Evolutionary conservation across 2,329 filamentous ascomycete species (phyloP).

Genomic region (Penicillium sp.): DNA sequence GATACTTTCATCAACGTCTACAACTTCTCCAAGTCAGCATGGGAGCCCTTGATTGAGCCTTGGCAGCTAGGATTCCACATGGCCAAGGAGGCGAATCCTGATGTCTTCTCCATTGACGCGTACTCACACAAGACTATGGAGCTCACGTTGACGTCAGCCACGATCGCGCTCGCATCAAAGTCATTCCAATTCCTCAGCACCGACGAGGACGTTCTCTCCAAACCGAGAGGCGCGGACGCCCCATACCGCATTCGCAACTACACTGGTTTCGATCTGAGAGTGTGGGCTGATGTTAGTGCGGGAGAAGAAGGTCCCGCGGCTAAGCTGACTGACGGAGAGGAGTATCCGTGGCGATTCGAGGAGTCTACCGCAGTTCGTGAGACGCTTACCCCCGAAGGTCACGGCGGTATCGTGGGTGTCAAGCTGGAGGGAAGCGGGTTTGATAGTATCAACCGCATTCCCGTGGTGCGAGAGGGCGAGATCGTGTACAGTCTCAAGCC

Average conservation of each 20-base stretch:
- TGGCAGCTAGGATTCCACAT: constrained; percentile 95
- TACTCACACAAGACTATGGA: constrained; percentile 90
- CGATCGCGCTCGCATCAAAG: constrained; percentile 89
- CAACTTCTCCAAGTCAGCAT: constrained; percentile 98
- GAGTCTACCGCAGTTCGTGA: constrained; percentile 96
- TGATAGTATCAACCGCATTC: constrained; percentile 82
- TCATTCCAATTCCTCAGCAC: constrained; percentile 86
- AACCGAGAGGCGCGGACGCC: constrained; percentile 86
- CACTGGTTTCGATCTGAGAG: constrained; percentile 84
- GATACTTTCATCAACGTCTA: constrained; percentile 96
- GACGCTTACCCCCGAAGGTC: constrained; percentile 81
- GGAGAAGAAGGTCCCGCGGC: constrained; percentile 68
- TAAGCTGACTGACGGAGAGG: constrained; percentile 82
- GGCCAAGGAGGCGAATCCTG: constrained; percentile 72
- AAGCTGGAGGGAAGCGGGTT: constrained; percentile 92
- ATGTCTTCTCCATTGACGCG: constrained; percentile 78
- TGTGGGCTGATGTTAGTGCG: constrained; percentile 77
- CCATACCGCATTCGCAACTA: constrained; percentile 94
- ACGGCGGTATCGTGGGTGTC: constrained; percentile 76
- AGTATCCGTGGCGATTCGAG: constrained; percentile 94
- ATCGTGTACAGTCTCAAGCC: constrained; percentile 86
- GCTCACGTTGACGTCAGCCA: constrained; percentile 87
- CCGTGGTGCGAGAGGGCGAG: constrained; percentile 92
- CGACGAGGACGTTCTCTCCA: constrained; percentile 88
- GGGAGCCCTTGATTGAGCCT: constrained; percentile 94